Evolutionary conservation across 306 rosid genomes (phyloP).

Genomic region (Psophocarpus tetragonolobus): DNA sequence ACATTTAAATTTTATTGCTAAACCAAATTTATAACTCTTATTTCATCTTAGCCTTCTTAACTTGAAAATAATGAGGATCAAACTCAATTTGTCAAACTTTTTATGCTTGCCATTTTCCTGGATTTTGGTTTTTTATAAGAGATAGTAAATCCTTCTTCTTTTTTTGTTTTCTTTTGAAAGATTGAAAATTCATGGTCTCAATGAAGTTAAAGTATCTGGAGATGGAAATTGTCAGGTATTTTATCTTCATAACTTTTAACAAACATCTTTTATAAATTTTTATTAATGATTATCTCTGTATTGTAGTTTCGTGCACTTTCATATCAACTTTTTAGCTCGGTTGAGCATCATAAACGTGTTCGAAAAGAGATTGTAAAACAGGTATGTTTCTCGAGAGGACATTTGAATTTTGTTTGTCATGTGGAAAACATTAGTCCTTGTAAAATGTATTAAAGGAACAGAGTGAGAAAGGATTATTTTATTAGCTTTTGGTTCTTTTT

Average conservation of each 20-base stretch:
- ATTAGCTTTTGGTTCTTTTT: background rate
- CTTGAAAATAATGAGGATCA: background rate
- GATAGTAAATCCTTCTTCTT: slow-evolving; percentile 1
- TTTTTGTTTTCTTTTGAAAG: slow-evolving; percentile 39
- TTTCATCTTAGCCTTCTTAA: background rate
- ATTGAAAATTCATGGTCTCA: slow-evolving; percentile 57
- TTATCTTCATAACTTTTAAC: background rate
- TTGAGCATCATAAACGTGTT: slow-evolving; percentile 67
- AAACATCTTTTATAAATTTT: background rate
- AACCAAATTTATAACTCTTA: too few relatives aligned
- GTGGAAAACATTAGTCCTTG: background rate
- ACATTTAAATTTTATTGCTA: too few relatives aligned
- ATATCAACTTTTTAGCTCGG: slow-evolving; percentile 68
- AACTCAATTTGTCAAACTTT: background rate
- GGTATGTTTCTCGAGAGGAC: slow-evolving; percentile 31
- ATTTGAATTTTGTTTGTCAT: background rate
- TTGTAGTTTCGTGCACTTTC: slow-evolving; percentile 80
- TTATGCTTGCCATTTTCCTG: too few relatives aligned
- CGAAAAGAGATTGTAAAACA: slow-evolving; percentile 69
- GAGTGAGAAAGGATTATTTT: background rate
- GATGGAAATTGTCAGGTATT: slow-evolving; percentile 84
- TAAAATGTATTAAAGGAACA: too few relatives aligned
- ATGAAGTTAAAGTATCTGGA: slow-evolving; percentile 74
- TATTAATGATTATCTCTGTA: slow-evolving; percentile 16
- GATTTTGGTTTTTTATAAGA: background rate